Evolutionary conservation across 2,329 filamentous ascomycete genomes (phyloP), one percentile per base, ranked within the genome.

Genomic region (Nemania bipapillata): DNA sequence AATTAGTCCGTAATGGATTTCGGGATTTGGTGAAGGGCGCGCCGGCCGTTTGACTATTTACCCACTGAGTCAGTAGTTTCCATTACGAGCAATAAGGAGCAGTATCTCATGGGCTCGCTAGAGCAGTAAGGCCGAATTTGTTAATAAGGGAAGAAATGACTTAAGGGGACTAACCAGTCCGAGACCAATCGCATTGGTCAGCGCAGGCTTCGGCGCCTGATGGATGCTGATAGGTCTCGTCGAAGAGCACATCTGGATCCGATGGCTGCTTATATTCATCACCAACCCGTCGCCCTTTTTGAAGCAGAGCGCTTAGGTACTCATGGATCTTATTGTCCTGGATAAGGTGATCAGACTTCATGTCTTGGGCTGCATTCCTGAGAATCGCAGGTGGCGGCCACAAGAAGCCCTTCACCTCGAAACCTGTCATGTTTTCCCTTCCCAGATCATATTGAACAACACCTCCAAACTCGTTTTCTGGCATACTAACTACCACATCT

Each of bases 1-100:
- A 11, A 66, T 66, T n/a, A 62, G 50, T 15, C 63, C 57, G 32
- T 61, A 62, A 42, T 62, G 57, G 8, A 66, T 62, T 24, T n/a
- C 32, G 17, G 57, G 63, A 3, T 42, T 28, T 15, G 32, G 12
- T 5, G n/a, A 56, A 5, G 6, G 37, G 42, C 63, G 63, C 15
- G 17, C 17, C 1, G 49, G 49, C 8, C 63, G 63, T 0, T 6
- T 1, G 28, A 56, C n/a, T n/a, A n/a, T n/a, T n/a, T n/a, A n/a
- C n/a, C n/a, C n/a, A n/a, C n/a, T n/a, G n/a, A n/a, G n/a, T n/a
- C n/a, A n/a, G n/a, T n/a, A n/a, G n/a, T n/a, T n/a, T n/a, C n/a
- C n/a, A n/a, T n/a, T n/a, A n/a, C n/a, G n/a, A n/a, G n/a, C n/a
- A n/a, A n/a, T n/a, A n/a, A n/a, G n/a, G n/a, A n/a, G n/a, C n/a